phyloP scores from a whole-genome alignment of 2,329 filamentous ascomycete genomes.

The Diplodia mutila region DNA sequence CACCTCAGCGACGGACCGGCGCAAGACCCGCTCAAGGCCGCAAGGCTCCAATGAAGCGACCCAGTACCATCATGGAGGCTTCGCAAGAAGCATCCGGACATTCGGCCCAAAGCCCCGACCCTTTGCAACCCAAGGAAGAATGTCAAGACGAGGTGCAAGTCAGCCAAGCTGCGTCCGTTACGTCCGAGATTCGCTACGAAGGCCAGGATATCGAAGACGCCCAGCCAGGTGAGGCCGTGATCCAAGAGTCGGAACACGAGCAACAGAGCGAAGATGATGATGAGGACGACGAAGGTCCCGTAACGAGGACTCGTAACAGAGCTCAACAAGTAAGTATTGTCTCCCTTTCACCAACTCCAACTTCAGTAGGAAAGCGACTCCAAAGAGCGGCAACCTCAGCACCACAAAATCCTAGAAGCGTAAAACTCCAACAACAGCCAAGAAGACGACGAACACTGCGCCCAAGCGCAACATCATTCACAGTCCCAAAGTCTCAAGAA shows the following conservation, averaged over 20 bases:
- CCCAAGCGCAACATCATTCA: not conserved
- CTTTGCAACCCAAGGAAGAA: constrained; percentile 6
- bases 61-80: constrained; percentile 57
- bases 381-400: not conserved
- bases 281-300: constrained; percentile 61
- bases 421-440: not conserved
- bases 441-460: not conserved
- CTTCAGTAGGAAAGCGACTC: not conserved
- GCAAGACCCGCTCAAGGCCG: constrained; percentile 45
- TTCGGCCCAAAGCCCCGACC: constrained; percentile 10
- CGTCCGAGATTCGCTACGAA: constrained; percentile 20
- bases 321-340: constrained; percentile 29
- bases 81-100: constrained; percentile 49
- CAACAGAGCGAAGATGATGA: constrained; percentile 37
- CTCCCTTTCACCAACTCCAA: not conserved
- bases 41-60: constrained; percentile 54
- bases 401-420: not conserved
- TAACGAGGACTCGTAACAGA: constrained; percentile 50
- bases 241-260: constrained; percentile 47
- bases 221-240: constrained; percentile 38
- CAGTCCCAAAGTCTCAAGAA: not conserved
- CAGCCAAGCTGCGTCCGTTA: constrained; percentile 11
- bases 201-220: constrained; percentile 2
- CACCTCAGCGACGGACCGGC: constrained; percentile 36
- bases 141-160: constrained; percentile 10